These are phyloP conservation scores for Ogataea sp. DNA, from an alignment of 805 yeast genomes.

Conservation along the genomic window DNA sequence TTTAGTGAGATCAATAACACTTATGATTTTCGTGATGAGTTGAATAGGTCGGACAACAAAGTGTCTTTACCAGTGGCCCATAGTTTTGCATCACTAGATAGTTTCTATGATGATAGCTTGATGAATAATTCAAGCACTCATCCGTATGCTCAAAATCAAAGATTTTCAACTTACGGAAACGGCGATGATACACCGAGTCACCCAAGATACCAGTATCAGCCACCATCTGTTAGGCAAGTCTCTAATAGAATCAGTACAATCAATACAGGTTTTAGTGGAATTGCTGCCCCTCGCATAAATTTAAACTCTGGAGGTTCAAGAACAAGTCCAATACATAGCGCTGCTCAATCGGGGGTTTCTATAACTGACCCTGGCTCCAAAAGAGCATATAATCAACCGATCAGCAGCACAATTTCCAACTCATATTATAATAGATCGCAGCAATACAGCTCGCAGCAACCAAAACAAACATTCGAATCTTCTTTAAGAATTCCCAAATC, in stretches of 20 bases:
- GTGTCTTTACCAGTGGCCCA: constrained; percentile 49
- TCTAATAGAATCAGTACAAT: background rate
- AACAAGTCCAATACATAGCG: background rate
- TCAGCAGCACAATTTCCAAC: background rate
- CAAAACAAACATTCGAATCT: no score
- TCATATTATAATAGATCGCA: background rate
- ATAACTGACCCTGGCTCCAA: constrained; percentile 15
- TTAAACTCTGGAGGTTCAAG: background rate
- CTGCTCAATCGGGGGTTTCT: constrained; percentile 13
- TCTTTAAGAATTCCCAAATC: constrained; percentile 7
- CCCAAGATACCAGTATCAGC: constrained; percentile 4
- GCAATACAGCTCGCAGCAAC: no score
- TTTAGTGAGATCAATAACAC: background rate
- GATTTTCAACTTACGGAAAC: background rate
- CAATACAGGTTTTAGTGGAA: background rate
- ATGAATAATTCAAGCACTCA: background rate
- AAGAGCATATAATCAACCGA: constrained; percentile 2
- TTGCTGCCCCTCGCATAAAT: no score
- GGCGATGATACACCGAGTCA: constrained; percentile 3
- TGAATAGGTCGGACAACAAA: constrained; percentile 3
- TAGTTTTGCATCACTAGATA: constrained; percentile 72
- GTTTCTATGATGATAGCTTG: constrained; percentile 36
- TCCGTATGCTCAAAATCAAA: background rate
- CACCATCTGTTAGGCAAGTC: background rate
- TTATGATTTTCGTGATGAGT: constrained; percentile 16